Conservation (phyloP, 2,329 filamentous ascomycete species). For the Malbranchea cinnamomea region DNA sequence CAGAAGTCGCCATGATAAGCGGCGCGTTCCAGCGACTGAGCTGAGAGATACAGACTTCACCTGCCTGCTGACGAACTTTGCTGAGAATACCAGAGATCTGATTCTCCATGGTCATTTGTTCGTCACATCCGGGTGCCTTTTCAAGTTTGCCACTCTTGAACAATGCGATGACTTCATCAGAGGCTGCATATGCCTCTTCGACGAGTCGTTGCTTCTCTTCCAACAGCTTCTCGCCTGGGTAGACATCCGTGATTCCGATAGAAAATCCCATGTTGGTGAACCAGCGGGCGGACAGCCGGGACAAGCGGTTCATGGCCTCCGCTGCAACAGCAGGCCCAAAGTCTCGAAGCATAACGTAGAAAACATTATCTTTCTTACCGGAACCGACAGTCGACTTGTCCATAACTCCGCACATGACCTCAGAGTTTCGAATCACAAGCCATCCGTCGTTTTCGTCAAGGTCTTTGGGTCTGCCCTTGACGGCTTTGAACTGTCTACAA, state of each 20-base stretch:
- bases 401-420: slow-evolving; percentile 95
- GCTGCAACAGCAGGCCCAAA: slow-evolving; percentile 83
- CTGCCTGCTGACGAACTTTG: slow-evolving; percentile 79
- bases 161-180: slow-evolving; percentile 65
- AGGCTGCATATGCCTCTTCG: slow-evolving; percentile 60
- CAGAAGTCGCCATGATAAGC: slow-evolving; percentile 91
- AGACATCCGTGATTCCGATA: slow-evolving; percentile 90
- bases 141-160: slow-evolving; percentile 70
- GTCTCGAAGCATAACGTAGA: slow-evolving; percentile 91
- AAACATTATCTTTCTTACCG: slow-evolving; percentile 95
- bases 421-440: slow-evolving; percentile 87
- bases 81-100: slow-evolving; percentile 81
- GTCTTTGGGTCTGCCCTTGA: slow-evolving; percentile 30
- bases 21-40: slow-evolving; percentile 86
- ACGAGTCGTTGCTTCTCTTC: slow-evolving; percentile 63
- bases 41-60: slow-evolving; percentile 77
- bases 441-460: slow-evolving; percentile 81
- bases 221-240: slow-evolving; percentile 57
- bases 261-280: slow-evolving; percentile 88
- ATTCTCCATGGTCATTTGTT: slow-evolving; percentile 85
- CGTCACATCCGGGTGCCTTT: slow-evolving; percentile 76
- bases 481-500: slow-evolving; percentile 53
- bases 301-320: slow-evolving; percentile 81
- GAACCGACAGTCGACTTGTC: slow-evolving; percentile 96
- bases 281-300: slow-evolving; percentile 77